Percentiles rank a stretch among this genome's conserved stretches.
phyloP scores from a whole-genome alignment of 768 basidiomycete genomes.

The Russula virescens region DNA sequence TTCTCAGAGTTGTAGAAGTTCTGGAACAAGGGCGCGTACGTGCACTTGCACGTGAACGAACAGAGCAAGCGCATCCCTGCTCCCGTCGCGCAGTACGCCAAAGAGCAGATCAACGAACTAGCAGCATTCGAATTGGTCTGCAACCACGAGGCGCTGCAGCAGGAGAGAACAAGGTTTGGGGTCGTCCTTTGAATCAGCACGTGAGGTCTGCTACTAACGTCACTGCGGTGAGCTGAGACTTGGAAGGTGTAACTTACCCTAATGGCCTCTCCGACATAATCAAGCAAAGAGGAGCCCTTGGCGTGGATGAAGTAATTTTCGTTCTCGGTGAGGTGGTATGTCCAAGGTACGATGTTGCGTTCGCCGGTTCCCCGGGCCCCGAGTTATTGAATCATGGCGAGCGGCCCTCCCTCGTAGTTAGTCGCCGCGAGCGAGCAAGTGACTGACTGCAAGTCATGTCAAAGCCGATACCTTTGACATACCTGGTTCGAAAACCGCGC shows the following conservation, averaged over 20 bases:
- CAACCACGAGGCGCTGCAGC: constrained; percentile 85
- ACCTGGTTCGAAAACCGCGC: constrained; percentile 48
- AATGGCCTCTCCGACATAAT: constrained; percentile 96
- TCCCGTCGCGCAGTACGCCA: constrained; percentile 87
- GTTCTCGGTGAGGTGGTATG: constrained; percentile 89
- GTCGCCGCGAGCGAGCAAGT: constrained; percentile 92
- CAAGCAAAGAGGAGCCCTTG: constrained; percentile 76
- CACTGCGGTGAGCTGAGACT: too few relatives aligned
- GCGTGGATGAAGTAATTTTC: constrained; percentile 89
- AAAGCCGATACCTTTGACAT: constrained; percentile 85
- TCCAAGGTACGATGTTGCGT: constrained; percentile 91
- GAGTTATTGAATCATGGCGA: constrained; percentile 68
- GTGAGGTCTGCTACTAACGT: not conserved
- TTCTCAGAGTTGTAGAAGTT: too few relatives aligned
- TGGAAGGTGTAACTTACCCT: constrained; percentile 48
- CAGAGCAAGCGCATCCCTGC: constrained; percentile 74
- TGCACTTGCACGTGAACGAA: constrained; percentile 95
- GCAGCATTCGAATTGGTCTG: constrained; percentile 61
- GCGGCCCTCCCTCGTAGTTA: constrained; percentile 63
- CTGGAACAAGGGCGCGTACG: constrained; percentile 62
- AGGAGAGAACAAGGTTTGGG: constrained; percentile 60
- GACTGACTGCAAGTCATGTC: too few relatives aligned
- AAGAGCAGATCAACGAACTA: constrained; percentile 90
- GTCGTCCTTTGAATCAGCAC: not conserved
- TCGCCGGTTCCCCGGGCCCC: constrained; percentile 60